Base-by-base conservation (phyloP, 495 filamentous ascomycete genomes). In the Thermothielavioides terrestris region DNA sequence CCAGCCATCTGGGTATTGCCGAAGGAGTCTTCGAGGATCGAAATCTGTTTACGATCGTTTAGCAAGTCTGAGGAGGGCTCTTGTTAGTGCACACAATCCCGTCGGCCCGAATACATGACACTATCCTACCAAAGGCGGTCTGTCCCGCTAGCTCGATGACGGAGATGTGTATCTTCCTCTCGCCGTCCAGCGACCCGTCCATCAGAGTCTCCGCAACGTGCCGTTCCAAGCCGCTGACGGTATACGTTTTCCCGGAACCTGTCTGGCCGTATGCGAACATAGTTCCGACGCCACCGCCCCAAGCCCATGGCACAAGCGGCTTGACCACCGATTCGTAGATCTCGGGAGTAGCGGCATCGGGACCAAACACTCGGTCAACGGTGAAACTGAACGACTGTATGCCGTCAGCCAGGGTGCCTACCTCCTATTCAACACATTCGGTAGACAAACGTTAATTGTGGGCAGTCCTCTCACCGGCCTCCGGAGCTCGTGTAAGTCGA, bases 231-330 rank as follows among this genome's bases (percentile, higher is more conserved):
- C 50, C 50, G n/a, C 52, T 57, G 27, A 75, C 64, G 6, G 71
- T 75, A 44, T 61, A 66, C 0, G 70, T 73, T 51, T 77, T 76
- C 18, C 74, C 73, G 1, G 71, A 74, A 0, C 70, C 71, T 1
- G 73, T 75, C 39, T 75, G 71, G 0, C 72, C 72, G 41, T 76
- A 75, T 17, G 67, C 67, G 27, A 76, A 70, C 7, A 75, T 42
- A 0, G 70, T 63, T 17, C 34, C 49, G 21, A 63, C 28, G 6
- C 61, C 61, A 6, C 61, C 61, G 5, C 50, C 38, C 55, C 55
- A 58, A 0, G 58, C 53, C 53, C 52, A 63, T 6, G 61, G 61
- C 22, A 61, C 55, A 4, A 63, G 47, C 0, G 52, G 57, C 11
- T 50, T 26, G 15, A 63, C 41, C 1, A 61, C 25, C 11, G 35